phyloP scores from a whole-genome alignment of 805 yeast species.

The Pichia cabralensis region DNA sequence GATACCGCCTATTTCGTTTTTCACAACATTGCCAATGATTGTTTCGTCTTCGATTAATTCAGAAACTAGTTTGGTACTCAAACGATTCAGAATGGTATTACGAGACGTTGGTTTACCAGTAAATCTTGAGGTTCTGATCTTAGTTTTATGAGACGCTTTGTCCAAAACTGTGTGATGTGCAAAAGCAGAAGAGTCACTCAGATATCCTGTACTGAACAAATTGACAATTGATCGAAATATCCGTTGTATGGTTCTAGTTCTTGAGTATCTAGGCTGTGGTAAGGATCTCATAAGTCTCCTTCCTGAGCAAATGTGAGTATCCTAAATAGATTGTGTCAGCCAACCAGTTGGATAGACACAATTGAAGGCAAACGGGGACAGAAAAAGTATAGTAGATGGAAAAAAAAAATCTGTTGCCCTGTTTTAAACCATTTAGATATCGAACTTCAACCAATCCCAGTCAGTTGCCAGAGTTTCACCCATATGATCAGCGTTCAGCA shows the following conservation, averaged over 20 bases:
- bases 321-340: too few species aligned
- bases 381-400: too few species aligned
- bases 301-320: too few species aligned
- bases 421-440: too few species aligned
- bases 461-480: slow-evolving; percentile 26
- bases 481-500: slow-evolving; percentile 20
- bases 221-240: slow-evolving; percentile 24
- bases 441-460: slow-evolving; percentile 30
- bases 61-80: slow-evolving; percentile 16
- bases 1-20: slow-evolving; percentile 6
- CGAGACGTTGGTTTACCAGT: slow-evolving; percentile 24
- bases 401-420: too few species aligned
- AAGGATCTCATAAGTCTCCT: slow-evolving; percentile 28
- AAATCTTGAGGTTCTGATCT: slow-evolving; percentile 23
- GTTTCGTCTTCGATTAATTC: slow-evolving; percentile 16
- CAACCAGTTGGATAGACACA: too few species aligned
- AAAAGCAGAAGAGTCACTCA: slow-evolving; percentile 26
- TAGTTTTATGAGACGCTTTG: slow-evolving; percentile 20
- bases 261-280: slow-evolving; percentile 29
- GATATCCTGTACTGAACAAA: slow-evolving; percentile 25
- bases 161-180: slow-evolving; percentile 13
- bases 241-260: slow-evolving; percentile 23
- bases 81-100: slow-evolving; percentile 14
- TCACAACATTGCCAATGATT: slow-evolving; percentile 9
- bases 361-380: too few species aligned